Evolutionary conservation across 75 land plant species (phyloP), one percentile per base, ranked within the genome.

Genomic region (Cryptomeria japonica): DNA sequence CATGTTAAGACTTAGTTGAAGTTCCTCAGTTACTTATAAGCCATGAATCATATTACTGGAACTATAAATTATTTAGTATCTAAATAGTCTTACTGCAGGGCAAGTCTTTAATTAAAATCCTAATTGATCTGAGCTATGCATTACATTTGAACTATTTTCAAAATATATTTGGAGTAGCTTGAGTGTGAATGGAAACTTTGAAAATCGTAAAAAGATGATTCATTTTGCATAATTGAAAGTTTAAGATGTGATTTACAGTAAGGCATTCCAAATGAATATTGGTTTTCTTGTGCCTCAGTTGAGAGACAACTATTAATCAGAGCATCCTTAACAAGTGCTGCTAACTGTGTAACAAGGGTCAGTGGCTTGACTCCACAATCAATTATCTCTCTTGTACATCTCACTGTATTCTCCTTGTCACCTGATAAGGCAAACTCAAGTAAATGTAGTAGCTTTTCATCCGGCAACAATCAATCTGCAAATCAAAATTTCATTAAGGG

Each of bases 271-370:
- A 89, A 88, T 76, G 93, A 92, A 32, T 89, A 87, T 82, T 80
- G 86, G 18, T 84, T 86, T 18, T 46, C 75, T 76, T 89, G 88
- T 80, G 91, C 89, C 86, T 70, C 55, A 28, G 75, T 83, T 7
- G 80, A 85, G 39, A 86, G 85, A 61, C 86, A 89, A 73, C 92
- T 85, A 28, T 92, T 94, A 31, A 94, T 91, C 41, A 95, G 92
- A 87, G 92, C 89, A 39, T 95, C 96, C 92, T 91, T 92, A 56
- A 95, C 91, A 55, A 95, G 91, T 84, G 94, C 92, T 55, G 95
- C 95, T 32, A 95, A 88, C 84, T 92, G 93, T 19, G 96, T 91
- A 49, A 90, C 86, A 6, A 95, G 85, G 58, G 92, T 90, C 87
- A 93, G 53, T 25, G 96, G 96, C 79, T 93, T 93, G 58, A 95